Evolutionary conservation across 2,329 filamentous ascomycete species (phyloP), one percentile per base, ranked within the genome.

Genomic region (Apiospora kogelbergensis): DNA sequence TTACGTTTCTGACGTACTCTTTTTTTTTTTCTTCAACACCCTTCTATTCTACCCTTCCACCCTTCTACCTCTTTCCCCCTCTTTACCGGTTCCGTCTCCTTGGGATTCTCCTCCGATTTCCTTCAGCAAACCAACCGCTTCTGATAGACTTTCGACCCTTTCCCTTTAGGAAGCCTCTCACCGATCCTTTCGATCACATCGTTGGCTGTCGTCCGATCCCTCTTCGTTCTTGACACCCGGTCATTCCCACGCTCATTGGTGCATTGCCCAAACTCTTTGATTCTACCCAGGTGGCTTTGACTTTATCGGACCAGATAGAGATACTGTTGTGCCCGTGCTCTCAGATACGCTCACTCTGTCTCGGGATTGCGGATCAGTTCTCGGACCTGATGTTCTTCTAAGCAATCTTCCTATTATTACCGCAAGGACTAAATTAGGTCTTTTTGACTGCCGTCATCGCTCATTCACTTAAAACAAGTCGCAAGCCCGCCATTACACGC

Each of bases 381-480:
- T 60, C 53, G 53, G 53, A 30, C 30, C 53, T 60, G 6, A 57
- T n/a, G 20, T 60, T 22, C 30, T n/a, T 1, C 30, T 60, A 60
- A 30, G 10, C 53, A 37, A 57, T 60, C 53, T 60, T 45, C 30
- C 7, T 7, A 60, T 60, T 60, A 60, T 60, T 60, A 5, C 53
- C 30, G 26, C 53, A 26, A 17, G 53, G 53, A n/a, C 53, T 30
- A 60, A 60, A 60, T 9, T 60, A 37, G 53, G 53, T 60, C 30
- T n/a, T 37, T 60, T 37, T 60, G 26, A 60, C 53, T 60, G 53
- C 53, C 53, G 53, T 60, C 53, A 60, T 22, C 53, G 40, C 13
- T 46, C 30, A 65, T 40, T 65, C 63, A 41, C 63, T 65, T 60
- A 37, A 60, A 53, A 37, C 53, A 60, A 60, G 53, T 60, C 63